A percentile compares a stretch with the other conserved stretches of the same genome.
phyloP scores from a whole-genome alignment of 306 rosid genomes.

The Geum urbanum region DNA sequence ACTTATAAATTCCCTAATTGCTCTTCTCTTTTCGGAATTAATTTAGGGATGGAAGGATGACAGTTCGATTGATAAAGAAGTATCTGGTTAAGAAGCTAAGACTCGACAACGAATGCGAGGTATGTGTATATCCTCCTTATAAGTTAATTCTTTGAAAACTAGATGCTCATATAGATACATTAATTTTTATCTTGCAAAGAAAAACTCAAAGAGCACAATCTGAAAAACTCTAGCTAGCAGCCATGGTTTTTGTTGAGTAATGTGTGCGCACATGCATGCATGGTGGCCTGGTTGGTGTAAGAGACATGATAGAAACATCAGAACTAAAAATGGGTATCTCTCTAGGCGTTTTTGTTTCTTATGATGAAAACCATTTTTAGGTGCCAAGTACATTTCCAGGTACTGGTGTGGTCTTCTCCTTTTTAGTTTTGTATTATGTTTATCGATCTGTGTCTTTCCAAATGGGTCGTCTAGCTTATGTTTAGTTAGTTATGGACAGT shows the following conservation, averaged over 20 bases:
- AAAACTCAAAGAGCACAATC: not conserved
- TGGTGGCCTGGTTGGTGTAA: conserved; percentile 24
- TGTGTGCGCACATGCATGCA: conserved; percentile 18
- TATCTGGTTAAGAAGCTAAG: conserved; percentile 79
- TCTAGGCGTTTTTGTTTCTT: conserved; percentile 31
- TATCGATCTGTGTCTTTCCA: conserved; percentile 15
- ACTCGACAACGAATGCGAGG: conserved; percentile 93
- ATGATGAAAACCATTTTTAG: conserved; percentile 29
- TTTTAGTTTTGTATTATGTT: not conserved
- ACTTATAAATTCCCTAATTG: not conserved
- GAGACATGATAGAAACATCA: conserved; percentile 50
- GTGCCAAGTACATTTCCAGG: conserved; percentile 48
- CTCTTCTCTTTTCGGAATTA: not conserved
- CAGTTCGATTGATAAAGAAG: conserved; percentile 82
- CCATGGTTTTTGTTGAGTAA: conserved; percentile 33
- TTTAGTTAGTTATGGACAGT: conserved; percentile 25
- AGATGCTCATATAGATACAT: not conserved
- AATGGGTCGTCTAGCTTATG: conserved; percentile 25
- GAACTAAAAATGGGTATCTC: conserved; percentile 39
- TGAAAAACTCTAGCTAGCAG: conserved; percentile 15
- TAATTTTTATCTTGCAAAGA: not conserved
- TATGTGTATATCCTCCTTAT: conserved; percentile 25
- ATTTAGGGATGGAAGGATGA: conserved; percentile 85
- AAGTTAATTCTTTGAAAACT: not conserved
- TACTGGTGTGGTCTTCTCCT: not conserved